Evolutionary conservation across 495 filamentous ascomycete species (phyloP), one percentile per base, ranked within the genome.

Genomic region (Penicillium manginii): DNA sequence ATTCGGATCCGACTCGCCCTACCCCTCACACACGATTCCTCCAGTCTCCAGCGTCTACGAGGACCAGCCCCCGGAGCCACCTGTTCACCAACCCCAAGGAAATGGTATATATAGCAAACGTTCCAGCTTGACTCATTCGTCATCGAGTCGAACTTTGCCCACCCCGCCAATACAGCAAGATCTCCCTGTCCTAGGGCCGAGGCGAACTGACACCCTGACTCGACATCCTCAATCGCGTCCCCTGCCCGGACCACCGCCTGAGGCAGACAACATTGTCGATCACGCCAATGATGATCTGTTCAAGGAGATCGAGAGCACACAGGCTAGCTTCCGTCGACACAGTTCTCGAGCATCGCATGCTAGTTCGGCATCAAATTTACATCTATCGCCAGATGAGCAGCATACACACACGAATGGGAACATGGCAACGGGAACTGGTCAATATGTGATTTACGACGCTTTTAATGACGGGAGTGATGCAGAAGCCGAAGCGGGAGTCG

Each of bases 401-500:
- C 75, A 82, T 55, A 76, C 74, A 2, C 78, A 79, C 43, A 75
- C 78, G 2, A 87, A 87, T 14, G 78, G 83, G 39, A 76, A 77
- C 35, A 74, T 73, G 26, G 72, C 79, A 35, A 76, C 74, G 10
- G 71, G 74, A 7, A 71, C 76, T 5, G 80, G 77, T 1, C 69
- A 77, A 32, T 73, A 76, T 54, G 72, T 79, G 33, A 79, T 82
- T 57, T 84, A 85, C 54, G 77, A 73, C 67, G 80, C 77, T 1
- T 81, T 84, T 58, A 84, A 81, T 64, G 84, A 94, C 58, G 90
- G 91, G 26, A 97, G 92, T 64, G 94, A 99, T 60, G 85, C 91
- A 0, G 94, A 99, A 72, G 93, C 91, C 23, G 89, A 89, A 19
- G 91, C 90, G 23, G 94, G 94, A 1, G 75, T 96, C 17, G 85